Conservation (phyloP, 305 asterid genomes). For the Coffea humblotiana region DNA sequence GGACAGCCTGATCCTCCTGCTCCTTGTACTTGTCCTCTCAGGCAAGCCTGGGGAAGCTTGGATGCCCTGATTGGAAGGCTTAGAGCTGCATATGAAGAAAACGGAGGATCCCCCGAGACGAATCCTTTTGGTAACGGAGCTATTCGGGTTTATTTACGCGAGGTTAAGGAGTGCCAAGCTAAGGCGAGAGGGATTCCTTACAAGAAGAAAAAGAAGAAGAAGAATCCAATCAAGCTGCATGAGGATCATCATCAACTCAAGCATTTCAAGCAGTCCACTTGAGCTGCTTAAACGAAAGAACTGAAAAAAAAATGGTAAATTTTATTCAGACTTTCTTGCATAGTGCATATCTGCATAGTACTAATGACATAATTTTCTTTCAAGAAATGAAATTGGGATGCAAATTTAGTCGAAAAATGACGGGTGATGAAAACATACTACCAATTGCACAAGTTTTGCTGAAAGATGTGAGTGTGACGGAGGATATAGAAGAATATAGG, state of each 20-base stretch:
- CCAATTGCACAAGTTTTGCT: neutral
- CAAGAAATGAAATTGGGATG: neutral
- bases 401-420: neutral
- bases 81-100: slow-evolving; percentile 86
- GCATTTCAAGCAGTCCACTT: slow-evolving; percentile 39
- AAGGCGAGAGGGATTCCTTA: slow-evolving; percentile 85
- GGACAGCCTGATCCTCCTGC: slow-evolving; percentile 95
- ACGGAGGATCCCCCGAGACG: slow-evolving; percentile 69
- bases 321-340: neutral
- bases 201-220: slow-evolving; percentile 84
- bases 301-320: slow-evolving; percentile 23
- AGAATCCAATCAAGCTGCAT: slow-evolving; percentile 34
- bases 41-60: slow-evolving; percentile 96
- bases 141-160: slow-evolving; percentile 62
- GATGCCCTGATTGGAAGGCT: slow-evolving; percentile 85
- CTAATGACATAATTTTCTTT: neutral
- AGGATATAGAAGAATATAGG: slow-evolving; percentile 1
- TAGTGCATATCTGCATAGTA: neutral
- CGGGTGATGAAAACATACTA: neutral
- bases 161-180: slow-evolving; percentile 81
- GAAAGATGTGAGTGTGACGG: neutral
- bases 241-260: slow-evolving; percentile 37
- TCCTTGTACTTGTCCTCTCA: slow-evolving; percentile 79
- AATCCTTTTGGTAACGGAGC: slow-evolving; percentile 82
- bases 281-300: neutral